Conservation (phyloP, 768 basidiomycete species). For the Strobilomyces dryophilus region DNA sequence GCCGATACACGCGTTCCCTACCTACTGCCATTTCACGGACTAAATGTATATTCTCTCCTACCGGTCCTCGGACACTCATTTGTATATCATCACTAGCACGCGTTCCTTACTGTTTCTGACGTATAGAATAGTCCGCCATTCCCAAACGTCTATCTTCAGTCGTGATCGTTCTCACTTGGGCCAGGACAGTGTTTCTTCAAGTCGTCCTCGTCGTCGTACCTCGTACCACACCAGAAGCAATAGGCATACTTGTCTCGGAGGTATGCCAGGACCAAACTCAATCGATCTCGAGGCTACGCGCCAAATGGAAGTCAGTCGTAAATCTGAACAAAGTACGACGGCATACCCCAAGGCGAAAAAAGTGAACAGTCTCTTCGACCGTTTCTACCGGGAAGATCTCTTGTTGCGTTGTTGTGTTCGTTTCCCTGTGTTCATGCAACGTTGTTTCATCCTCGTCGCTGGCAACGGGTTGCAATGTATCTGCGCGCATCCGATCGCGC, state of each 20-base stretch:
- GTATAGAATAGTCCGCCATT: not conserved
- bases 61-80: constrained; percentile 25
- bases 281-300: constrained; percentile 63
- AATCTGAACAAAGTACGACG: constrained; percentile 3
- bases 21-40: constrained; percentile 17
- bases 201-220: constrained; percentile 60
- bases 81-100: constrained; percentile 28
- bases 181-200: constrained; percentile 71
- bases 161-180: constrained; percentile 70
- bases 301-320: constrained; percentile 11
- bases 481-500: constrained; percentile 68
- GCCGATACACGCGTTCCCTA: constrained; percentile 13
- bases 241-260: constrained; percentile 69
- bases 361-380: constrained; percentile 63
- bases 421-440: constrained; percentile 14
- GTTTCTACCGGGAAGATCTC: constrained; percentile 47
- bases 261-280: constrained; percentile 65
- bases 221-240: constrained; percentile 87
- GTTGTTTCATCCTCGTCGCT: constrained; percentile 34
- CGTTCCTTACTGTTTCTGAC: constrained; percentile 12
- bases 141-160: constrained; percentile 39
- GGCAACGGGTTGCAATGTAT: constrained; percentile 55
- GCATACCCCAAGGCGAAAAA: constrained; percentile 61
- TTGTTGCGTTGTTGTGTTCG: constrained; percentile 21
- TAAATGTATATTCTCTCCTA: constrained; percentile 14